These are phyloP conservation scores for Eucalyptus pumila DNA, from an alignment of 345 rosid genomes.

Conservation along the genomic window DNA sequence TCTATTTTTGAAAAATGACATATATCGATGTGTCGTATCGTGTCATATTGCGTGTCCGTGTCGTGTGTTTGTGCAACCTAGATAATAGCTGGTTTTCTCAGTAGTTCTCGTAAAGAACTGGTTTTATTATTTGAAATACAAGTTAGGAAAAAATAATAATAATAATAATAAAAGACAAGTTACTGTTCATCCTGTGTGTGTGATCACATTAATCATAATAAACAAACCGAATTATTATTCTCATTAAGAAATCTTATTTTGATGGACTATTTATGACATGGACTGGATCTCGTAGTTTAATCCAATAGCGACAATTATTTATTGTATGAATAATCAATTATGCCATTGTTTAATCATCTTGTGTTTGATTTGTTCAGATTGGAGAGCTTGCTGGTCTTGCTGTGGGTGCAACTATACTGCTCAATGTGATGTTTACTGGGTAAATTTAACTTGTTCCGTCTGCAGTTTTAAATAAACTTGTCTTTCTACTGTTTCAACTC, in stretches of 20 bases:
- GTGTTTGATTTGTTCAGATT: conserved; percentile 22
- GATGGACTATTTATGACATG: background rate
- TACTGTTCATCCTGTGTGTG: background rate
- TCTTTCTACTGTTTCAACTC: background rate
- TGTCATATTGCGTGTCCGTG: rapidly evolving
- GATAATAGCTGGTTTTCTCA: background rate
- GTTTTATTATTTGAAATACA: background rate
- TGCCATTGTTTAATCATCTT: background rate
- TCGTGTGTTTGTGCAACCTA: too few relatives aligned
- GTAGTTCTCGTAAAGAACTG: background rate
- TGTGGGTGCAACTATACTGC: conserved; percentile 71
- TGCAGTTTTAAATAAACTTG: too few relatives aligned
- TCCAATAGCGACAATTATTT: background rate
- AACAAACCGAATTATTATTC: background rate
- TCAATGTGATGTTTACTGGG: conserved; percentile 89
- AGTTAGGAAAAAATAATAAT: background rate
- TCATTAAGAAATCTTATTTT: background rate
- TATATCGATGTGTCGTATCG: rapidly evolving
- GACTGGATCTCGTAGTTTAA: background rate
- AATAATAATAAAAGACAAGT: background rate
- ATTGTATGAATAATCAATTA: background rate
- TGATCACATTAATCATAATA: background rate
- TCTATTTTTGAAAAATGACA: too few relatives aligned
- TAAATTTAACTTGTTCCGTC: background rate
- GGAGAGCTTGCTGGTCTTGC: conserved; percentile 98